Base-by-base conservation (phyloP, 1,284 basidiomycete species). In the Cryptococcus neoformans region DNA sequence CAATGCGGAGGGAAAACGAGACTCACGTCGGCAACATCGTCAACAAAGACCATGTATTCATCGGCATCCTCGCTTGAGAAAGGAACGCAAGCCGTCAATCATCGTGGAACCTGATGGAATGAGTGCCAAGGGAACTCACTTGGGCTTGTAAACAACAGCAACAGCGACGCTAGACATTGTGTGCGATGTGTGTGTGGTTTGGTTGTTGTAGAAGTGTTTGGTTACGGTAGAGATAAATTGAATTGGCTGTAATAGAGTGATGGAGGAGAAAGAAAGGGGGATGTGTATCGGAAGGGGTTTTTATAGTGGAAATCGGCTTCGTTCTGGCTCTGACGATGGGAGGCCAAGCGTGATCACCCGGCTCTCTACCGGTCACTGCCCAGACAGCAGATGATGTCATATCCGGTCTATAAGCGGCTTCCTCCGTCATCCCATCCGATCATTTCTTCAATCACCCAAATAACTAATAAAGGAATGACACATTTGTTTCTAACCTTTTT, bases 11-110 rank as follows among this genome's bases (percentile, higher is more conserved):
- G 34, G 16, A 40, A 28, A 39, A 8, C 1, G 3, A 14, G 10
- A 63, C 70, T 53, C 60, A 72, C 70, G 63, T 74, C 73, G 42
- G 61, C 55, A 56, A 66, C 64, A 62, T 76, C 74, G 40, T 73
- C 72, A 54, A 76, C 59, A 55, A 72, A 70, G 58, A 76, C 67
- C 49, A 74, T 57, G 65, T 73, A 75, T 62, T 75, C 70, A 56
- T 70, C 69, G 28, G 66, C 73, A 59, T 75, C 69, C 65, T 71
- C 65, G 59, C 62, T 59, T 28, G 28, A 28, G 21, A 56, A 39
- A 11, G 17, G 35, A 37, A 46, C 5, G 12, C 9, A 45, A 17
- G 28, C 44, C 17, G 40, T 14, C 2, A 17, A 41, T 1, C 14
- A 35, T 28, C 39, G 35, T 35, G 42, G 14, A 36, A 35, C 12